A percentile compares a stretch with the other conserved stretches of the same genome.
Evolutionary conservation across 169 alveolate genomes (phyloP).

Genomic region (Amoebophrya sp.): DNA sequence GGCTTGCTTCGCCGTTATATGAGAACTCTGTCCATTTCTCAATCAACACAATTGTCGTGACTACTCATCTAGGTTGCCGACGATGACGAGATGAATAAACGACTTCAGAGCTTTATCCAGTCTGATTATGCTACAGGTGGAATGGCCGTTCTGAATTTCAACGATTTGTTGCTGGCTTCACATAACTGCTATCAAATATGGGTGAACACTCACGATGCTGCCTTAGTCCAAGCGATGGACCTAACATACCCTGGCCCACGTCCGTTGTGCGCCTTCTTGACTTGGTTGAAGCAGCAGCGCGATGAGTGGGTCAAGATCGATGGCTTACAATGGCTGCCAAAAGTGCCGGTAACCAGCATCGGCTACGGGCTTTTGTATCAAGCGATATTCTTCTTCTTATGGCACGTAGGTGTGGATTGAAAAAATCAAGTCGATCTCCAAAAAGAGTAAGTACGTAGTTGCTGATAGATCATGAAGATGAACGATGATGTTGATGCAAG

Average conservation of each 20-base stretch:
- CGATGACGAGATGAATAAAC: not conserved
- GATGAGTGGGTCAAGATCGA: not conserved
- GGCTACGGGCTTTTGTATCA: not conserved
- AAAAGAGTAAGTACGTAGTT: no score
- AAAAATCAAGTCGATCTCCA: no score
- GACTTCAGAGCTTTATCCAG: not conserved
- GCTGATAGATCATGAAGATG: no score
- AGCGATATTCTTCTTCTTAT: not conserved
- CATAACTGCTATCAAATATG: constrained; percentile 4
- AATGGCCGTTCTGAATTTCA: not conserved
- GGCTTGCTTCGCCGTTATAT: no score
- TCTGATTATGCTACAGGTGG: not conserved
- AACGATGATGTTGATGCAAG: no score
- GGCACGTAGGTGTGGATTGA: no score
- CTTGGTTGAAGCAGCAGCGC: not conserved
- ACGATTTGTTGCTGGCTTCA: not conserved
- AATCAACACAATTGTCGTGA: no score
- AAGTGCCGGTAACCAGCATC: not conserved
- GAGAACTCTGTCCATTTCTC: no score
- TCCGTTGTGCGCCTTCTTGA: not conserved
- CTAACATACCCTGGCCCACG: not conserved
- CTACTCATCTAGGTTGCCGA: no score
- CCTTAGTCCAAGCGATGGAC: not conserved
- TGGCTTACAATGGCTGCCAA: not conserved
- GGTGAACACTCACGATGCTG: not conserved